Evolutionary conservation across 129 eudicot species (phyloP), one percentile per base, ranked within the genome.

Genomic region (Artemisia tridentata): DNA sequence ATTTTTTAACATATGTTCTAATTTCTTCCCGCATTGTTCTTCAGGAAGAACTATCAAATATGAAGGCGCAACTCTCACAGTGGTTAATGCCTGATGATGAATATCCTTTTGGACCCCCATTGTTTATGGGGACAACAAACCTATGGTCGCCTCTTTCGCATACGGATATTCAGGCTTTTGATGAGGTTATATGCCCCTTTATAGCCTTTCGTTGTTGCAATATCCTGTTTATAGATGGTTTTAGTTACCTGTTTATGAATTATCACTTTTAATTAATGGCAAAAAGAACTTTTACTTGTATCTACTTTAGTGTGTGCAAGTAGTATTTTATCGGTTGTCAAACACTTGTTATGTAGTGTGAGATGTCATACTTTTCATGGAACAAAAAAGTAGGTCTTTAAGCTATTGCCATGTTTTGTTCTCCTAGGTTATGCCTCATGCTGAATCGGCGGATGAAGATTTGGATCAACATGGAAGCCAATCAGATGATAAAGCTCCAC

Each of bases 71-170:
- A 75, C 82, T 90, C 54, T 61, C 83, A 74, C 75, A 84, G 65
- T 80, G 84, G 62, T 86, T 90, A 78, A 75, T 85, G 47, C 90
- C 96, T 56, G 96, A 89, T 56, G 93, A 90, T 51, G 87, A 84
- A 23, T 90, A 82, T 83, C 86, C 90, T n/a, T 62, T 83, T 41
- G 93, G 88, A 59, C 75, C 75, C 63, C 82, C 88, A 55, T 72
- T 80, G 63, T 88, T 79, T 72, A 79, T 89, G 92, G 89, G 84
- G 82, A 86, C 92, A 13, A 86, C 85, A 61, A 70, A 62, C 25
- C 96, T 90, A 72, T 82, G 80, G 72, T 84, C 92, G 52, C 89
- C 91, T 38, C 45, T 38, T 38, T 38, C 45, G 45, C 45, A 38
- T 7, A 38, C 45, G 67, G 90, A 86, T 56, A 72, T 84, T 67